phyloP scores from a whole-genome alignment of 2,329 filamentous ascomycete species.

The Onygenales sp. region DNA sequence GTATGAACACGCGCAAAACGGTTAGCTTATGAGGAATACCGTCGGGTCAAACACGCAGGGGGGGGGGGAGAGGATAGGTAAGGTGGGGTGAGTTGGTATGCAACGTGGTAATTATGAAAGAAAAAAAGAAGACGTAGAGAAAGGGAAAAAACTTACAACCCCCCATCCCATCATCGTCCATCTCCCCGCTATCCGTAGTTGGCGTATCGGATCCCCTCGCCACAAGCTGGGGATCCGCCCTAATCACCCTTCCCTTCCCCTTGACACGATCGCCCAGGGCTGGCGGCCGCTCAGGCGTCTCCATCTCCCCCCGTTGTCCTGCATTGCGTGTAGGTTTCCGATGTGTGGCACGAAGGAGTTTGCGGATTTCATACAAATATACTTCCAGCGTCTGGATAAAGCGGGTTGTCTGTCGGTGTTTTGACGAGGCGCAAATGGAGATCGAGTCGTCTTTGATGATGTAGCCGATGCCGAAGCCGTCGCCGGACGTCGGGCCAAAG shows the following conservation, averaged over 20 bases:
- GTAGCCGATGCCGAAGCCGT: conserved; percentile 96
- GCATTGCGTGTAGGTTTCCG: conserved; percentile 41
- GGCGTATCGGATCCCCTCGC: conserved; percentile 47
- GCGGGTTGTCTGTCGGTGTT: conserved; percentile 85
- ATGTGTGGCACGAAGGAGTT: conserved; percentile 64
- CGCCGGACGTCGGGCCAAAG: conserved; percentile 86
- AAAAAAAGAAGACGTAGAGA: background rate
- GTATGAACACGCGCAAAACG: conserved; percentile 14
- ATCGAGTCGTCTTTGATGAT: conserved; percentile 95
- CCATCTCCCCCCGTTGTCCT: conserved; percentile 50
- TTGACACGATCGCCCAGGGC: conserved; percentile 44
- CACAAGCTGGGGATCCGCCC: conserved; percentile 37
- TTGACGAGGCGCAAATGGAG: conserved; percentile 83
- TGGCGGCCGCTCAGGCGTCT: conserved; percentile 32
- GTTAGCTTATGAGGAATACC: conserved; percentile 15
- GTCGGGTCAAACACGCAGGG: no score
- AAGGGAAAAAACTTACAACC: conserved; percentile 64
- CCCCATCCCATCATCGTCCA: conserved; percentile 80
- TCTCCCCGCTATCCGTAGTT: conserved; percentile 58
- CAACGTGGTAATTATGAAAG: background rate
- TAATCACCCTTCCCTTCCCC: conserved; percentile 64
- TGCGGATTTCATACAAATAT: conserved; percentile 83
- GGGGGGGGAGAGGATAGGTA: no score
- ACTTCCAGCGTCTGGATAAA: conserved; percentile 84
- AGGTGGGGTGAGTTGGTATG: no score